These are phyloP conservation scores for Diaporthe sp. DNA, from an alignment of 2,329 filamentous ascomycete genomes.

Conservation along the genomic window DNA sequence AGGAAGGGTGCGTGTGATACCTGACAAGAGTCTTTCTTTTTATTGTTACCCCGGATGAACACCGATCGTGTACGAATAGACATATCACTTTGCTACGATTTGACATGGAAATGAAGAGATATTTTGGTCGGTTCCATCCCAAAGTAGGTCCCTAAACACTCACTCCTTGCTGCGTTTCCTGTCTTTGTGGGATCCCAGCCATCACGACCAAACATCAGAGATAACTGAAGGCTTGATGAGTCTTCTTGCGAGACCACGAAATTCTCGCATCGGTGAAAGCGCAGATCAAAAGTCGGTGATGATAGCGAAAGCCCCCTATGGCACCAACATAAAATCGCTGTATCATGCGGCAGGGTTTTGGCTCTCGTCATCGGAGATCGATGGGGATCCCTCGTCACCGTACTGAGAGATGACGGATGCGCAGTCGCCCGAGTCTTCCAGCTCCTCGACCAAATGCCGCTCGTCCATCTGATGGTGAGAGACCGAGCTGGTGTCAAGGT, in stretches of 20 bases:
- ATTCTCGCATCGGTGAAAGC: not conserved
- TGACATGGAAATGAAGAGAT: constrained; percentile 6
- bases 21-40: not conserved
- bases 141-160: not conserved
- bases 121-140: not conserved
- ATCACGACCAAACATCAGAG: not conserved
- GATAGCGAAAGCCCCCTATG: not conserved
- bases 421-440: not conserved
- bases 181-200: not conserved
- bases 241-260: no score
- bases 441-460: not conserved
- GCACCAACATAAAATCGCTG: not conserved
- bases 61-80: constrained; percentile 5
- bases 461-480: not conserved
- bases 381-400: not conserved
- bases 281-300: no score
- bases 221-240: not conserved
- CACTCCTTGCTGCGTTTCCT: not conserved
- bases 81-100: not conserved
- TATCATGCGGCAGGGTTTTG: not conserved
- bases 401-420: not conserved
- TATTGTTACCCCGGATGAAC: not conserved
- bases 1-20: not conserved
- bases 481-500: not conserved
- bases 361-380: not conserved